phyloP scores from a whole-genome alignment of 768 basidiomycete species.

The Russula foetens region DNA sequence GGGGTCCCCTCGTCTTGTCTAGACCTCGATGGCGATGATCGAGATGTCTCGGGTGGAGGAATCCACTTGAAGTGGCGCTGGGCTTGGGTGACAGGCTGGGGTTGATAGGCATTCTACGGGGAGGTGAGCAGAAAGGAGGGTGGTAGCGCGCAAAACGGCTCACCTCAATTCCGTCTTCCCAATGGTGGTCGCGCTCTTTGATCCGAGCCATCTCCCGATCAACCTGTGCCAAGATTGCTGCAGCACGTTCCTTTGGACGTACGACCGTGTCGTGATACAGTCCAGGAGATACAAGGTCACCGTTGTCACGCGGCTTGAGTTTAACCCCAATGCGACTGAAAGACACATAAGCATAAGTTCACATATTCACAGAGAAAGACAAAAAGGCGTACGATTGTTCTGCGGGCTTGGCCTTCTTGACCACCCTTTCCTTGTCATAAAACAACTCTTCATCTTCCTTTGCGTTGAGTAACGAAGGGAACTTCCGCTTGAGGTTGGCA shows the following conservation, averaged over 20 bases:
- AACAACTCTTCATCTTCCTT: constrained; percentile 61
- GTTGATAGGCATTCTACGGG: constrained; percentile 61
- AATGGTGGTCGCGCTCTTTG: constrained; percentile 68
- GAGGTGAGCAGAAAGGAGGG: constrained; percentile 1
- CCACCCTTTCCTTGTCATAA: constrained; percentile 59
- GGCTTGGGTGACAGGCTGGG: constrained; percentile 45
- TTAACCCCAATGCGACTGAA: constrained; percentile 41
- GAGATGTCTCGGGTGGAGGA: constrained; percentile 31
- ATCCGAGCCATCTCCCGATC: constrained; percentile 48
- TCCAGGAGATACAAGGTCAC: constrained; percentile 32
- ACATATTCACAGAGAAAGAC: neutral
- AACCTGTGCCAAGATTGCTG: constrained; percentile 50
- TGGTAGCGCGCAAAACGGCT: constrained; percentile 21
- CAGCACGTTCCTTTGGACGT: constrained; percentile 58
- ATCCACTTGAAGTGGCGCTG: constrained; percentile 63
- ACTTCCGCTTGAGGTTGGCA: constrained; percentile 73
- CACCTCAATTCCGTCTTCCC: constrained; percentile 86
- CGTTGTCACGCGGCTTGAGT: constrained; percentile 39
- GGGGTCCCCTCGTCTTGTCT: constrained; percentile 25
- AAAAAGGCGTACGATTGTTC: constrained; percentile 24
- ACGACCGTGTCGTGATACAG: constrained; percentile 44
- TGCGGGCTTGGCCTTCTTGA: constrained; percentile 46
- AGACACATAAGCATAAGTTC: neutral
- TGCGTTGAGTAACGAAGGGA: constrained; percentile 49
- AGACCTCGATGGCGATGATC: constrained; percentile 26